Base-by-base conservation (phyloP, 768 basidiomycete genomes). In the Ephemerocybe angulata region DNA sequence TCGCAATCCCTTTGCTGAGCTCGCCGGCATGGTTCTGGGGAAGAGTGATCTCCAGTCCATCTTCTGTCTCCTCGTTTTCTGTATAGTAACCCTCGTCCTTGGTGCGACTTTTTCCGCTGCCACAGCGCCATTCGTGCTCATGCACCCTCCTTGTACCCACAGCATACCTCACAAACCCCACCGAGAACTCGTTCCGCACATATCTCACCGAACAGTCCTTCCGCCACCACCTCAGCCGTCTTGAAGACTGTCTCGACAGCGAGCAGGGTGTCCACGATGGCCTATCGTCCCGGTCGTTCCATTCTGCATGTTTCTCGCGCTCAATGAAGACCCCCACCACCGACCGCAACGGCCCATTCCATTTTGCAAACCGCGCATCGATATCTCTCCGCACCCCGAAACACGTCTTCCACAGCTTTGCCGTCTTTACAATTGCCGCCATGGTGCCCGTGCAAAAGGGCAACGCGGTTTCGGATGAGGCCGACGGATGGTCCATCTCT, bases 171-270 rank as follows among this genome's bases (percentile, higher is more conserved):
- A 92, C 93, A 30, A 98, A 98, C 70, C 96, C 96, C 22, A 85
- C 88, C 53, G 94, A 98, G 71, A 86, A 86, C 44, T 93, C 93
- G 6, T 98, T 99, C 72, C 86, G 95, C 50, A 79, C 93, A 19
- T 95, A 92, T 73, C 86, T 98, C 61, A 98, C 95, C n/a, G 94
- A 97, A 66, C 90, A 91, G 65, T 95, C 93, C 24, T 98, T 99
- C 70, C 90, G 95, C 50, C 90, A 91, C 53, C 94, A 98, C 69
- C 82, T 98, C 57, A 90, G 85, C 57, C 87, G 86, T 53, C 82
- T 97, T 63, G 87, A 94, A 62, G 86, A 87, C 63, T 75, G 72
- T 44, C 66, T 72, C 54, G 81, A 85, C 51, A 85, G 87, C 53
- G 72, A 79, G 53, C 76, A 81, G 54, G 66, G 66, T 52, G 62